Base-by-base conservation (phyloP, 768 basidiomycete species). In the Kwoniella pini region DNA sequence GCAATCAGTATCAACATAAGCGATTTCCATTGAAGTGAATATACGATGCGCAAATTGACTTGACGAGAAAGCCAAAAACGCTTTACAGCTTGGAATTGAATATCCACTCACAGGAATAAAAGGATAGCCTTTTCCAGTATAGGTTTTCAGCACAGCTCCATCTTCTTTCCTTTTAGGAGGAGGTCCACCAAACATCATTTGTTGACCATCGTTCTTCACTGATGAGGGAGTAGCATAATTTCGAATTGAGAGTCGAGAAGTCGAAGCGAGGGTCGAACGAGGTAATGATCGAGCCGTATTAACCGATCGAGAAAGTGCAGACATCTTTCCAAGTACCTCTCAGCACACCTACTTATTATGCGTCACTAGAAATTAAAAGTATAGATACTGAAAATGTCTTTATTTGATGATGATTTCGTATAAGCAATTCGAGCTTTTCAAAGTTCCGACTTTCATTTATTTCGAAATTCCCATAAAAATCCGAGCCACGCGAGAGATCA, bases 51-150 rank as follows among this genome's bases (percentile, higher is more conserved):
- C 15, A 15, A 36, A 36, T 49, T 21, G 13, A 4, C 27, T 26
- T 55, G 7, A 28, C 15, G 49, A 43, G 38, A 12, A 43, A 30
- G n/a, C n/a, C n/a, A n/a, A n/a, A n/a, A n/a, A n/a, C n/a, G n/a
- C n/a, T n/a, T n/a, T 22, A 27, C 39, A n/a, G 4, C n/a, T 9
- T 3, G 15, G n/a, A 12, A 42, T 10, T 4, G 39, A 1, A 17
- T 17, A 15, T 7, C 13, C 9, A 67, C 72, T 69, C 57, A 76
- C 74, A 27, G 72, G 72, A 40, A 73, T 77, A 27, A 63, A 69
- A 4, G 76, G 76, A 51, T 74, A 74, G 10, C 71, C 72, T 54
- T 75, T 75, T 11, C 76, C 76, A 6, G 71, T 73, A 45, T 70
- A 77, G 42, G 63, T 68, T 55, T 75, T 68, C 61, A 75, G 42